These are phyloP conservation scores for Dendrobium officinale DNA, from an alignment of 106 monocot species.

Conservation along the genomic window DNA sequence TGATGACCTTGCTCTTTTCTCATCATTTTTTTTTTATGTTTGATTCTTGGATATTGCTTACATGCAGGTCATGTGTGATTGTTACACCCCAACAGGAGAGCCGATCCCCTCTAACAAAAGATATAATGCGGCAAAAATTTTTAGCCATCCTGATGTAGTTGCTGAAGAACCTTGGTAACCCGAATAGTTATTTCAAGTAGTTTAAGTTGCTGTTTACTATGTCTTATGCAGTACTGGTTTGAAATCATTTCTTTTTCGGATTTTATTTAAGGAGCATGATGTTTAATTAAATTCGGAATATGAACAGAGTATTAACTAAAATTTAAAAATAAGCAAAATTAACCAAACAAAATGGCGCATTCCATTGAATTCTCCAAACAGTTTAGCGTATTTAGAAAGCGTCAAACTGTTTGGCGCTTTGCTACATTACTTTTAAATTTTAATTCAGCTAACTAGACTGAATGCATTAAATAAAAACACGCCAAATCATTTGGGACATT, in stretches of 20 bases:
- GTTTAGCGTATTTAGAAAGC: too few species aligned
- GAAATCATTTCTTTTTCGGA: not conserved
- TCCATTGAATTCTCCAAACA: too few species aligned
- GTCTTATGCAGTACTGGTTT: not conserved
- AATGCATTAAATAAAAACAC: too few species aligned
- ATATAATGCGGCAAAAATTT: slow-evolving; percentile 46
- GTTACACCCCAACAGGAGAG: slow-evolving; percentile 50
- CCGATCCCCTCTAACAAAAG: slow-evolving; percentile 71
- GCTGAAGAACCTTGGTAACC: slow-evolving; percentile 53
- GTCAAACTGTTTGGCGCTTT: too few species aligned
- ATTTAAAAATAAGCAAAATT: too few species aligned
- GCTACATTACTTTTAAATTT: too few species aligned
- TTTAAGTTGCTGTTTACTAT: not conserved
- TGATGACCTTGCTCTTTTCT: not conserved
- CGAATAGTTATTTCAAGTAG: not conserved
- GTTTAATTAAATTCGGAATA: too few species aligned
- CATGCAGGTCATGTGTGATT: slow-evolving; percentile 70
- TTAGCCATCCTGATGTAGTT: slow-evolving; percentile 41
- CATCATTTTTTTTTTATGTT: not conserved
- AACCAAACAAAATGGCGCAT: too few species aligned
- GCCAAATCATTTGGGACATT: too few species aligned
- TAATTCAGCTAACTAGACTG: too few species aligned
- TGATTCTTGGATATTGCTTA: not conserved
- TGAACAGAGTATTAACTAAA: too few species aligned
- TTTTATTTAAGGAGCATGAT: too few species aligned